Conservation (phyloP, 169 alveolate genomes). For the Theileria orientalis region DNA sequence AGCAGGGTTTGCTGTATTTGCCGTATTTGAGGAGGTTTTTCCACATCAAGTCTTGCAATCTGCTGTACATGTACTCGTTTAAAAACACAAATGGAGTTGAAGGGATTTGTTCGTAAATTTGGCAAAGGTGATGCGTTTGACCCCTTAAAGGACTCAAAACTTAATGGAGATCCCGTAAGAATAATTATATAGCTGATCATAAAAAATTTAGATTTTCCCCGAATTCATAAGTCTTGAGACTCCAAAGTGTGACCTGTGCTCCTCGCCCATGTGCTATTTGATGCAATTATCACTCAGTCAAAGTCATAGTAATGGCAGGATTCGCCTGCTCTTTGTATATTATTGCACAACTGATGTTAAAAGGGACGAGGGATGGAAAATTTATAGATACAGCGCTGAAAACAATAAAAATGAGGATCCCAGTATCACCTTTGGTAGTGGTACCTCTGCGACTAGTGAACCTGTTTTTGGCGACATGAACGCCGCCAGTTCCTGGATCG, state of each 20-base stretch:
- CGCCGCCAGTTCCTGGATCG: not conserved
- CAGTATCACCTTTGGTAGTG: not conserved
- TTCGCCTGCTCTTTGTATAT: constrained; percentile 24
- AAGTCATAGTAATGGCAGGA: not conserved
- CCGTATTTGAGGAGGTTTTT: constrained; percentile 53
- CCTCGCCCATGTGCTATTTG: constrained; percentile 13
- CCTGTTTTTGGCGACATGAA: not conserved
- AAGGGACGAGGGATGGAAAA: constrained; percentile 32
- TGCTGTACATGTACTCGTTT: constrained; percentile 63
- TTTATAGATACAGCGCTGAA: constrained; percentile 16
- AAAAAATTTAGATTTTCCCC: not conserved
- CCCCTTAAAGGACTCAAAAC: constrained; percentile 33
- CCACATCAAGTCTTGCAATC: constrained; percentile 30
- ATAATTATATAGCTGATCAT: not conserved
- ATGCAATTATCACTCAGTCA: constrained; percentile 32
- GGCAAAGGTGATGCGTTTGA: constrained; percentile 41
- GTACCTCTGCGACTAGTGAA: not conserved
- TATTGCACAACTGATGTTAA: constrained; percentile 40
- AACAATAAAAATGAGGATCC: not conserved
- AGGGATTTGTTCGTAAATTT: constrained; percentile 26
- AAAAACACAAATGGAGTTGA: constrained; percentile 28
- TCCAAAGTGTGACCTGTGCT: constrained; percentile 32
- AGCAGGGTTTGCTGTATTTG: constrained; percentile 51
- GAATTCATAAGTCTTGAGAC: not conserved
- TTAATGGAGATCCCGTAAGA: constrained; percentile 47